Base-by-base conservation (phyloP, 495 filamentous ascomycete genomes). In the Penicillium lagena region DNA sequence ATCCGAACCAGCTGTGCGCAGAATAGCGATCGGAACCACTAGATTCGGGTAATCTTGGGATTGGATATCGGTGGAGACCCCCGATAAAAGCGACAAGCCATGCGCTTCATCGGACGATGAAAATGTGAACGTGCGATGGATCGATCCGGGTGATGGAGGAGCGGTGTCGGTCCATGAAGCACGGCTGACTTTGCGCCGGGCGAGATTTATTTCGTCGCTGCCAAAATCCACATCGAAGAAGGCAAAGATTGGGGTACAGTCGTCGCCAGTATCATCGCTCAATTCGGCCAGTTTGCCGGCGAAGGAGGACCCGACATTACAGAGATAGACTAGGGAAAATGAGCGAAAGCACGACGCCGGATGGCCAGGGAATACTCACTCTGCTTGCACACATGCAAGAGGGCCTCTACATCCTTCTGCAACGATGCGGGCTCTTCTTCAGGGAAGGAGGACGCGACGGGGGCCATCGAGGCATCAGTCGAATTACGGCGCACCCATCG, bases 191-290 rank as follows among this genome's bases (percentile, higher is more conserved):
- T 64, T 68, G 28, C 68, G 68, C 32, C 67, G 66, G 29, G 60
- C 47, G 36, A 59, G 12, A 39, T 58, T 57, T 13, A 53, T 42
- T 27, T 67, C 67, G 34, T 64, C 62, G 29, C 39, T 52, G 32
- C 54, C 39, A 13, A 67, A 54, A 15, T 74, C 68, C 40, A 85
- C 81, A 62, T 89, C 86, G 55, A 90, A 74, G 12, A 94, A 72
- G 31, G 89, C 85, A 37, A 94, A 72, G 2, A 84, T 85, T 35
- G 88, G 88, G 47, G 76, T 81, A 38, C 79, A 77, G 35, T 82
- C 78, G 40, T 67, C 70, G 49, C 74, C 73, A n/a, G 74, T 72
- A 12, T 66, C 62, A 52, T 85, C 82, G 52, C 82, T 81, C 34
- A 90, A 66, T 48, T 84, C 78, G 42, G 79, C 73, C 30, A 89